Base-by-base conservation (phyloP, 148 eudicot genomes). In the Vaccinium corymbosum region DNA sequence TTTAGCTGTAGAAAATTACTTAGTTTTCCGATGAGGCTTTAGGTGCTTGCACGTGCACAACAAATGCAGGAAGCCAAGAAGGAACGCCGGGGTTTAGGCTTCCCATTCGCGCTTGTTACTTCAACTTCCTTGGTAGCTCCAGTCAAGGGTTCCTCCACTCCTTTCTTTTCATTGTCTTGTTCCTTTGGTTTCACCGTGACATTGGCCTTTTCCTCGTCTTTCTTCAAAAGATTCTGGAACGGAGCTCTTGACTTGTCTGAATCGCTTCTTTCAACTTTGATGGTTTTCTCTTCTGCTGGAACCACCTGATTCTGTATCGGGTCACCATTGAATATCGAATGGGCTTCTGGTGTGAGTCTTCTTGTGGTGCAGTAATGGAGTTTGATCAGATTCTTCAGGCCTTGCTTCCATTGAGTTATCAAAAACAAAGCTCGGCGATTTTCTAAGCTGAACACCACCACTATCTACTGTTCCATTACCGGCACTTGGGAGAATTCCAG, bases 361-460 rank as follows among this genome's bases (percentile, higher is more conserved):
- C 27, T 85, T 82, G 11, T 57, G 86, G 78, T 29, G 74, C 68
- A 90, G 83, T 19, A 89, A 68, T 38, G 91, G 91, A 19, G 93
- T 90, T 75, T 89, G 91, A 86, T 87, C 89, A 35, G 90, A 85
- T 79, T 87, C 91, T 73, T 84, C 87, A 1, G 62, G 80, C 84
- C 53, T 89, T n/a, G 76, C 42, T 75, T 53, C 89, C 3, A 17
- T 56, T 14, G 87, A 81, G 35, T 89, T 38, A 72, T 90, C 90
- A 81, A 90, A 90, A 49, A 79, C 88, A 72, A 90, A 90, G 81
- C 93, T 90, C 3, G 91, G 88, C 57, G 85, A 87, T 75, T 84
- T 90, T 61, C 71, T 82, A 19, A 51, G 84, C 78, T 86, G 29
- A 64, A 64, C 88, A 80, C 55, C 25, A 51, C 8, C 50, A 68